phyloP scores from a whole-genome alignment of 768 basidiomycete genomes.

The Mycena maculata region DNA sequence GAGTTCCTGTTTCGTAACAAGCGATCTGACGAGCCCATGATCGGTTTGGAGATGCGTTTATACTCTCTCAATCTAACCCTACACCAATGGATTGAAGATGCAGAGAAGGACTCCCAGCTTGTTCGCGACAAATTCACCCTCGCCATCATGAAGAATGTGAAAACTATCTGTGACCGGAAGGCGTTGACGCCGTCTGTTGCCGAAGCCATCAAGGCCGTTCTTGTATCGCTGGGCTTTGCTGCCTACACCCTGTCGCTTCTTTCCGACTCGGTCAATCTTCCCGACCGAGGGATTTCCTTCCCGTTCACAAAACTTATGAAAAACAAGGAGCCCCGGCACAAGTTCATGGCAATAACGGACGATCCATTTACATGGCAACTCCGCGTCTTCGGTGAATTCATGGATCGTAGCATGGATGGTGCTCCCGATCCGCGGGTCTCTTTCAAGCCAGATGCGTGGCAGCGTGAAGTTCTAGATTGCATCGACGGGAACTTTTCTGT shows the following conservation, averaged over 20 bases:
- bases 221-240: constrained; percentile 61
- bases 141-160: constrained; percentile 59
- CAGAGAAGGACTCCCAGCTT: constrained; percentile 47
- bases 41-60: constrained; percentile 63
- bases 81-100: constrained; percentile 62
- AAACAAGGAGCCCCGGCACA: constrained; percentile 51
- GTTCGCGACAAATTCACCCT: constrained; percentile 61
- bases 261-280: constrained; percentile 25
- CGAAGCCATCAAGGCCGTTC: constrained; percentile 51
- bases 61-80: constrained; percentile 66
- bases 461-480: constrained; percentile 71
- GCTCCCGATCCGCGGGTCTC: constrained; percentile 65
- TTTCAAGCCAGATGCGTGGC: constrained; percentile 81
- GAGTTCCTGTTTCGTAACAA: constrained; percentile 58
- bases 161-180: constrained; percentile 53
- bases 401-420: constrained; percentile 80
- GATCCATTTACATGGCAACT: constrained; percentile 75
- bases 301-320: constrained; percentile 67
- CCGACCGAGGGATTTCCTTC: constrained; percentile 55
- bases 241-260: constrained; percentile 47
- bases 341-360: constrained; percentile 68
- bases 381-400: constrained; percentile 74
- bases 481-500: constrained; percentile 70
- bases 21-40: constrained; percentile 53
- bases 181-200: constrained; percentile 50